Percentiles rank a stretch among this genome's conserved stretches.
These are phyloP conservation scores for Silene latifolia DNA, from an alignment of 148 eudicot genomes.

Conservation along the genomic window DNA sequence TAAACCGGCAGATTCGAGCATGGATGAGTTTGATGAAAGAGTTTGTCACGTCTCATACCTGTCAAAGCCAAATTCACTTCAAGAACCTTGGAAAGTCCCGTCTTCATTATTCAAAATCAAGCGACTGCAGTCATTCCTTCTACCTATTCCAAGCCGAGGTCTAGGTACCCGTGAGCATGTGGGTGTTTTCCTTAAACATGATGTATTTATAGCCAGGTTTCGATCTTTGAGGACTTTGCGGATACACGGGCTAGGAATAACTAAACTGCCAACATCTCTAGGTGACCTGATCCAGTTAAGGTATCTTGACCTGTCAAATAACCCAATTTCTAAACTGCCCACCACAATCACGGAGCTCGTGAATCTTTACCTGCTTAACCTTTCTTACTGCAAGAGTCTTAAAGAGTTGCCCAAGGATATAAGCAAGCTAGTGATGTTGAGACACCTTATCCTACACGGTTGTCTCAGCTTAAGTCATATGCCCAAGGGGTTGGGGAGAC, in stretches of 20 bases:
- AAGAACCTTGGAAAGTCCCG: conserved; percentile 1
- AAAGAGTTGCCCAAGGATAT: conserved; percentile 6
- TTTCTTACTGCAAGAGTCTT: background rate
- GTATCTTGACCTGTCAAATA: conserved; percentile 5
- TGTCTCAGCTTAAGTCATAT: conserved; percentile 11
- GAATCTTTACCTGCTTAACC: background rate
- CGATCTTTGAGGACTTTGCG: conserved; percentile 6
- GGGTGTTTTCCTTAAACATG: background rate
- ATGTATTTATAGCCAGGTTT: background rate
- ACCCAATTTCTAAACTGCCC: background rate
- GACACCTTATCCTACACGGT: background rate
- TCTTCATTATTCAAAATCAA: background rate
- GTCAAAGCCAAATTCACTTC: background rate
- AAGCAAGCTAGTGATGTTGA: conserved; percentile 13
- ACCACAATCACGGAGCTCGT: background rate
- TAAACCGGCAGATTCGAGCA: conserved; percentile 10
- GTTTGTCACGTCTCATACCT: conserved; percentile 14
- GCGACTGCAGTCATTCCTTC: conserved; percentile 10
- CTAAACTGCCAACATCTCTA: conserved; percentile 7
- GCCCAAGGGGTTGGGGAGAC: conserved; percentile 2
- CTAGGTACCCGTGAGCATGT: background rate
- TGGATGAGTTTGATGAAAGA: conserved; percentile 2
- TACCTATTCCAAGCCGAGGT: background rate
- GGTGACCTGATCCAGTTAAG: background rate
- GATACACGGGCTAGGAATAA: conserved; percentile 1